Base-by-base conservation (phyloP, 2,329 filamentous ascomycete genomes). In the Metarhizium sp. region DNA sequence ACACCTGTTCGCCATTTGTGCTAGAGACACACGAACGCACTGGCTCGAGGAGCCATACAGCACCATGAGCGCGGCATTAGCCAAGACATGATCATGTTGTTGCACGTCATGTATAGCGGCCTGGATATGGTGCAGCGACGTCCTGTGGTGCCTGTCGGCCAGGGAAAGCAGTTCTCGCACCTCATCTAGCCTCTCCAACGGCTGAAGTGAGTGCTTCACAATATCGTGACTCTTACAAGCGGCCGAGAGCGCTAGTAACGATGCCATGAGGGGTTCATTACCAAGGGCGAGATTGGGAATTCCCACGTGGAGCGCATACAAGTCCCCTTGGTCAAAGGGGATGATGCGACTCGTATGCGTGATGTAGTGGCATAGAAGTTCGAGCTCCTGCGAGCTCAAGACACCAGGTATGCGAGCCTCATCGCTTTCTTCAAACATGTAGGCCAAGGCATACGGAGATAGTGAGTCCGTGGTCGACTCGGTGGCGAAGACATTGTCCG, bases 221-320 rank as follows among this genome's bases (percentile, higher is more conserved):
- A 69, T 60, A 25, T 72, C 69, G n/a, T 68, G 64, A 13, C 67
- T 72, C 57, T 71, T 70, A 57, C 72, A 72, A 1, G 70, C 66
- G 2, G 73, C 73, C 0, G 73, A 69, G 2, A 76, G 60, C 2
- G 73, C 71, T 0, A 76, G 61, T 4, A 76, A 64, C 0, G 73
- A 75, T 42, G 64, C 67, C 72, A 75, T 74, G 2, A 76, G 66
- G 1, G 69, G 64, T 11, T 64, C 67, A 56, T 67, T 71, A 6
- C 63, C 60, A 50, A 74, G 70, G 0, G 73, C 74, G 0, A 76
- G 61, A 18, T 69, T 74, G 0, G 73, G 73, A 32, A 76, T 70
- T 0, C 73, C 70, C 6, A 75, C 65, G 11, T 72, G 68, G 1
- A 76, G 57, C 0, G 72, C 68, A 43, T 73, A 73, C 14, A 70